Evolutionary conservation across 2,329 filamentous ascomycete genomes (phyloP).

Genomic region (Claviceps lovelessii): DNA sequence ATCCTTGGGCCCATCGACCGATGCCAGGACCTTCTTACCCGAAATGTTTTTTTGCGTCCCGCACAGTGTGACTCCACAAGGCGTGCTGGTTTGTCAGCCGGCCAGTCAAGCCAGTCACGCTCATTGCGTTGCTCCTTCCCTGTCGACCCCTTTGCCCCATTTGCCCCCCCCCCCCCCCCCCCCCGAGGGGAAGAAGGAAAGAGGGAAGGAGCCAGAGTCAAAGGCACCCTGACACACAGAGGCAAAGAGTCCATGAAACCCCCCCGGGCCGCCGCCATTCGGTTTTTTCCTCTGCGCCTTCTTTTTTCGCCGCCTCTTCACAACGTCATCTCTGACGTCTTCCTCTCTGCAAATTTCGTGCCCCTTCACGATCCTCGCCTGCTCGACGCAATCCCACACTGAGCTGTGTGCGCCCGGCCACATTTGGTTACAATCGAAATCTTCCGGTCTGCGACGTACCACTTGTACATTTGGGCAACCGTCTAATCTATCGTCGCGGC

Average conservation of each 20-base stretch:
- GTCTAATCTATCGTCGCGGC: constrained; percentile 4
- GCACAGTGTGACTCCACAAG: constrained; percentile 2
- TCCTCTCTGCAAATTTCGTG: constrained; percentile 22
- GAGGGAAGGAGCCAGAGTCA: not conserved
- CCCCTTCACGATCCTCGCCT: constrained; percentile 21
- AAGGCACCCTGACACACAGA: not conserved
- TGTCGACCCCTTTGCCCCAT: not conserved
- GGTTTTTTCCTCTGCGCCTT: constrained; percentile 20
- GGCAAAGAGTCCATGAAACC: constrained; percentile 2
- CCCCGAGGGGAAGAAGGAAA: not conserved
- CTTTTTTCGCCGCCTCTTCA: constrained; percentile 20
- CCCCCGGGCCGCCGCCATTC: constrained; percentile 14
- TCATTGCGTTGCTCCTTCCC: constrained; percentile 2
- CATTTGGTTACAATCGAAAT: constrained; percentile 2
- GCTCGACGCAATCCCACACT: constrained; percentile 15
- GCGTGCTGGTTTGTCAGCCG: not conserved
- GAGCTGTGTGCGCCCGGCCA: constrained; percentile 2
- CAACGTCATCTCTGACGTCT: constrained; percentile 37
- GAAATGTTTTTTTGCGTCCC: not conserved
- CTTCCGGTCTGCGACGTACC: constrained; percentile 1
- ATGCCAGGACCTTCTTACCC: constrained; percentile 1
- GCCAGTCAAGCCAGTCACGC: constrained; percentile 1
- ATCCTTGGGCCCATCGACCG: constrained; percentile 2
- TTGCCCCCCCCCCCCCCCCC: not conserved
- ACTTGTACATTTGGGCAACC: not conserved